Percentiles rank a stretch among this genome's conserved stretches.
phyloP scores from a whole-genome alignment of 2,329 filamentous ascomycete genomes.

The Trichoderma harzianum region DNA sequence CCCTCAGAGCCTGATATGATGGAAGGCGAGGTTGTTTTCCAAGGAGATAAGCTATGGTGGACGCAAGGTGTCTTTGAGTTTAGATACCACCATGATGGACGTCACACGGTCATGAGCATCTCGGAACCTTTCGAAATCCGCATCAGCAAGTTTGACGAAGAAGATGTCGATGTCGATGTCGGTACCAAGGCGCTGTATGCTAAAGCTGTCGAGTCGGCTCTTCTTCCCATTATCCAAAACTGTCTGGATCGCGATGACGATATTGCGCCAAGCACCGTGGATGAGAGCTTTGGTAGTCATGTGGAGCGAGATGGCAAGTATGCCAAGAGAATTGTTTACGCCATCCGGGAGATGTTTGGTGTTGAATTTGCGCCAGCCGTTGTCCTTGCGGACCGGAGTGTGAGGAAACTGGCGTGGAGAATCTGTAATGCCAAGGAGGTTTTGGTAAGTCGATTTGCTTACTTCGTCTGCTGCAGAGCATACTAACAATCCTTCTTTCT shows the following conservation, averaged over 20 bases:
- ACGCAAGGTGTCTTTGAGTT: conserved; percentile 95
- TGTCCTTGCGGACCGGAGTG: conserved; percentile 85
- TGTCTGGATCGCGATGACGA: conserved; percentile 91
- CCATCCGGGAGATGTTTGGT: conserved; percentile 93
- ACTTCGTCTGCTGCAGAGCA: background rate
- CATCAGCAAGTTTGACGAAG: conserved; percentile 74
- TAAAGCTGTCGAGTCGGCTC: conserved; percentile 67
- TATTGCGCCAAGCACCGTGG: conserved; percentile 74
- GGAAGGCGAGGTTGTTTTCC: conserved; percentile 79
- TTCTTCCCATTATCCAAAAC: conserved; percentile 82
- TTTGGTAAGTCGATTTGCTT: background rate
- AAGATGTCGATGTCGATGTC: conserved; percentile 65
- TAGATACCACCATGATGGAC: conserved; percentile 90
- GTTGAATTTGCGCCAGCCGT: conserved; percentile 93
- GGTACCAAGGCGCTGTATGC: conserved; percentile 61
- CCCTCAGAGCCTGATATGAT: conserved; percentile 57
- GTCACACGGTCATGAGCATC: conserved; percentile 90
- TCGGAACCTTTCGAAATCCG: conserved; percentile 90
- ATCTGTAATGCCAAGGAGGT: conserved; percentile 96
- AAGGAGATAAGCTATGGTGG: conserved; percentile 96
- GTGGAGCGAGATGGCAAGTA: conserved; percentile 88
- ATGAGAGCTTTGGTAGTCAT: conserved; percentile 79
- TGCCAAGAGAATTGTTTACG: conserved; percentile 85
- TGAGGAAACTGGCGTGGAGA: conserved; percentile 87
- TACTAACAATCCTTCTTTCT: background rate